phyloP scores from a whole-genome alignment of 345 rosid species.

The Xanthoceras sorbifolium region DNA sequence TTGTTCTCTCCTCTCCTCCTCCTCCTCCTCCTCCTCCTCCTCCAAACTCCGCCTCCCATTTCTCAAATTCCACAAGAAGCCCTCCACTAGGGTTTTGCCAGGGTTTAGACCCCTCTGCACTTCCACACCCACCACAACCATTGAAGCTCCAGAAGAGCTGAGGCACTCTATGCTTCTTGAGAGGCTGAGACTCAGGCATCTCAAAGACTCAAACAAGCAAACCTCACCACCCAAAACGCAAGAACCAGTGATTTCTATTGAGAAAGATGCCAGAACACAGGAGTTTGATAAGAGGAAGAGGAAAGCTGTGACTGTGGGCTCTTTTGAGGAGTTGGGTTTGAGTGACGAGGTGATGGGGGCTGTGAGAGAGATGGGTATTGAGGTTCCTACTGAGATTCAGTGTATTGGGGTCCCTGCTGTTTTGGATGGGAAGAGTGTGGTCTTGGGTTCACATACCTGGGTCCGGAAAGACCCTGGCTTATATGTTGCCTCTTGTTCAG shows the following conservation, averaged over 20 bases:
- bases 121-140: slow-evolving; percentile 28
- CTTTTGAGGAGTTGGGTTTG: slow-evolving; percentile 77
- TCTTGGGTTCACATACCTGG: slow-evolving; percentile 97
- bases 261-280: slow-evolving; percentile 21
- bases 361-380: slow-evolving; percentile 72
- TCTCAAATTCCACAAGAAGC: slow-evolving; percentile 40
- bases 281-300: slow-evolving; percentile 40
- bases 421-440: slow-evolving; percentile 76
- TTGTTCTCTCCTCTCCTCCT: slow-evolving; percentile 37
- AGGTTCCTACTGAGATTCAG: slow-evolving; percentile 94
- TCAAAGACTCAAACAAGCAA: slow-evolving; percentile 50
- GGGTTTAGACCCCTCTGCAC: slow-evolving; percentile 55
- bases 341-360: slow-evolving; percentile 83
- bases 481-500: slow-evolving; percentile 92
- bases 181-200: slow-evolving; percentile 71
- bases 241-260: slow-evolving; percentile 24
- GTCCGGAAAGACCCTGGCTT: slow-evolving; percentile 92
- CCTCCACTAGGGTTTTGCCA: slow-evolving; percentile 48
- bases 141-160: slow-evolving; percentile 49
- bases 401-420: slow-evolving; percentile 84
- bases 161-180: slow-evolving; percentile 81
- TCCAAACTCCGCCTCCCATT: slow-evolving; percentile 36
- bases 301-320: slow-evolving; percentile 44
- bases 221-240: slow-evolving; percentile 35
- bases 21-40: slow-evolving; percentile 33